These are phyloP conservation scores for Mucor velutinosus DNA, from an alignment of 371 early-diverging fungal genomes.

Conservation along the genomic window DNA sequence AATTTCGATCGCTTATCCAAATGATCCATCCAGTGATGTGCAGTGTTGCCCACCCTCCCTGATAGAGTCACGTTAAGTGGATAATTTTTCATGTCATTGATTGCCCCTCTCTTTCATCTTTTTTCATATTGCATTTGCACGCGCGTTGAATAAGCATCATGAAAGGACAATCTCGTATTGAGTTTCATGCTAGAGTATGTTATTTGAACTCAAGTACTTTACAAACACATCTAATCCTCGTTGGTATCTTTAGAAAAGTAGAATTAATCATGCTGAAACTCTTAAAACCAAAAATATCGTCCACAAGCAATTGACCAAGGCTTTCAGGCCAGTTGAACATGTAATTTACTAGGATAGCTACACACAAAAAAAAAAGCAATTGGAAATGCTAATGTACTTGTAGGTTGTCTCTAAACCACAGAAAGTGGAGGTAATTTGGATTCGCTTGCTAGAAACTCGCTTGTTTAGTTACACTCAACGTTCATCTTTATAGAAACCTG, in stretches of 20 bases:
- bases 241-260: not conserved
- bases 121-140: not conserved
- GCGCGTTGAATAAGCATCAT: conserved; percentile 6
- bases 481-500: not conserved
- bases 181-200: conserved; percentile 16
- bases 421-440: conserved; percentile 3
- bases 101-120: not conserved
- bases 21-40: not conserved
- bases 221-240: not conserved
- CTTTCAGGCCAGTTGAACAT: not conserved
- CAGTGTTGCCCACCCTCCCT: not conserved
- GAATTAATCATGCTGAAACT: not conserved
- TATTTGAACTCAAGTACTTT: not conserved
- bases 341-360: not conserved
- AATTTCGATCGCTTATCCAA: not conserved
- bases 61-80: not conserved
- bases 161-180: conserved; percentile 8
- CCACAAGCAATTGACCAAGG: not conserved
- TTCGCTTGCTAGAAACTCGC: no score
- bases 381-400: not conserved
- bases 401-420: conserved; percentile 5
- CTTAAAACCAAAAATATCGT: not conserved
- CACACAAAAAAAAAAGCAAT: not conserved
- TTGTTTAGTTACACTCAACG: not conserved
- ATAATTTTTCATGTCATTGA: not conserved